Base-by-base conservation (phyloP, 2,329 filamentous ascomycete species). In the Chaetomium globosum region DNA sequence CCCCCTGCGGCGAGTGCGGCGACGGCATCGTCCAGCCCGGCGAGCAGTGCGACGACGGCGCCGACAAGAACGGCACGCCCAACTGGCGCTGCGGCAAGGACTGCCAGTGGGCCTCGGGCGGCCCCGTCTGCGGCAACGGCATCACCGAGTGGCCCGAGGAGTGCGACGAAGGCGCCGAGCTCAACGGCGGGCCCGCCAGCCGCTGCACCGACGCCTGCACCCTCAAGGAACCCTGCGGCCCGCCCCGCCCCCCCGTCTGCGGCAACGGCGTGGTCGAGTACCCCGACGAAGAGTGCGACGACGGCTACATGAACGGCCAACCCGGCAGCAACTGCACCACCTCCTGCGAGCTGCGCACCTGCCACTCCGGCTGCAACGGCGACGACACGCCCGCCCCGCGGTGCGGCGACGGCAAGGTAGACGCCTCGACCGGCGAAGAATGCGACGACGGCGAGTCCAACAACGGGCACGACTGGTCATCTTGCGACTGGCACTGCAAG, bases 11-110 rank as follows among this genome's bases (percentile, higher is more conserved):
- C 21, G 46, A 51, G 28, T 68, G 67, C 31, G 67, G 67, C 23
- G 61, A 67, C 54, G 67, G 67, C 48, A 61, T 67, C 49, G 51
- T 65, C 16, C 58, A 68, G 30, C 67, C 67, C 31, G 67, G 67
- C 19, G 67, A 68, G 56, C 49, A 68, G 57, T 68, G 67, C 59
- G 67, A 68, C 52, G 55, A 66, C 26, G 67, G 67, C 48, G 51
- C 28, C 53, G 46, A 59, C 10, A 65, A 64, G 30, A 68, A 68
- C 62, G 67, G 67, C 57, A 63, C 21, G 13, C 31, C 55, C 6
- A 43, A 56, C 39, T 66, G 39, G 23, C 59, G 57, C 19, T 68
- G 67, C 56, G 59, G 33, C 51, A 55, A 46, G 19, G 54, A 68
- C 28, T 68, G 67, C 64, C 55, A 52, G 13, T 65, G 59, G 62